Percentiles rank a stretch among this genome's conserved stretches.
Conservation (phyloP, 176 grass and related monocot genomes). For the Eleusine indica region DNA sequence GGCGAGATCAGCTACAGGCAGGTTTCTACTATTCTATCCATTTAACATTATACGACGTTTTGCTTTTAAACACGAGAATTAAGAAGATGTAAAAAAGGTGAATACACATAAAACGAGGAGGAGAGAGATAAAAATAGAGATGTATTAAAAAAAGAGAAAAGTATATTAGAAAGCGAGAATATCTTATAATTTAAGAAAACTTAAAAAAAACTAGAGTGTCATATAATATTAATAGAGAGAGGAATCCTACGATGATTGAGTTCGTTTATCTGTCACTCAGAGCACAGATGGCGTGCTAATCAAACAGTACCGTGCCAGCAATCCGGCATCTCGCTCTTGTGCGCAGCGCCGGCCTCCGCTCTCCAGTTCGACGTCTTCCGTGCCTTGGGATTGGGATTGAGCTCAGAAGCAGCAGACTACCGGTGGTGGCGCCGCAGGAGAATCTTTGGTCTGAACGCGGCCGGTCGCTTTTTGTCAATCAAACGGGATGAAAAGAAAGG, state of each 20-base stretch:
- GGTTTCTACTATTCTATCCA: background rate
- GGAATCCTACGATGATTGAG: background rate
- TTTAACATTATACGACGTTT: too few relatives aligned
- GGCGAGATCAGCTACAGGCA: constrained; percentile 7
- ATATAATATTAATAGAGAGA: too few relatives aligned
- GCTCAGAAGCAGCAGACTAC: background rate
- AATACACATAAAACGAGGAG: too few relatives aligned
- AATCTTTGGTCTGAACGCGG: constrained; percentile 9
- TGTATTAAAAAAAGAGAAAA: too few relatives aligned
- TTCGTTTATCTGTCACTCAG: background rate
- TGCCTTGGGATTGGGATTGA: background rate
- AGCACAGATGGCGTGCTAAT: background rate
- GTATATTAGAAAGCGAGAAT: too few relatives aligned
- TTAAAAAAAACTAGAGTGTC: too few relatives aligned
- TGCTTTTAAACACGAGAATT: too few relatives aligned
- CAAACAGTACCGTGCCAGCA: background rate
- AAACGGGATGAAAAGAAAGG: background rate
- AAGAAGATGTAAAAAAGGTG: too few relatives aligned
- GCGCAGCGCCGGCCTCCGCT: background rate
- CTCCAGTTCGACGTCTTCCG: too few relatives aligned
- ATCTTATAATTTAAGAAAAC: too few relatives aligned
- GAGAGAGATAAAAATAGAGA: too few relatives aligned
- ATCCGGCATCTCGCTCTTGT: background rate
- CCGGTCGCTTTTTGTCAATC: background rate
- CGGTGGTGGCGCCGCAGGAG: background rate